A percentile compares a stretch with the other conserved stretches of the same genome.
phyloP scores from a whole-genome alignment of 2,329 filamentous ascomycete genomes.

The Pestalotiopsis sp. region DNA sequence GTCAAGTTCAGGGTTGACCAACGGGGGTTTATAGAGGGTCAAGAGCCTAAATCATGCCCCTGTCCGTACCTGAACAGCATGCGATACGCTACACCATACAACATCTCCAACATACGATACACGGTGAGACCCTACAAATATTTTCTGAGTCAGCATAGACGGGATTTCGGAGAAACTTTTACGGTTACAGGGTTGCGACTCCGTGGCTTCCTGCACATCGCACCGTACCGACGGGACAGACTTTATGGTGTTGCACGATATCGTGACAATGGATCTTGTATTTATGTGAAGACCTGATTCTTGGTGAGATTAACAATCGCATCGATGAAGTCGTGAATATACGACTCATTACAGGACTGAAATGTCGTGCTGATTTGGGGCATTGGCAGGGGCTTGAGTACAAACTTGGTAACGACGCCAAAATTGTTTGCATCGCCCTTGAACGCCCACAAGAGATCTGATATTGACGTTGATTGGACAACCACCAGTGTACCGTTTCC shows the following conservation, averaged over 20 bases:
- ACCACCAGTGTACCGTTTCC: neutral
- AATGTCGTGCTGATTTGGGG: conserved; percentile 34
- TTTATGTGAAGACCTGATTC: conserved; percentile 26
- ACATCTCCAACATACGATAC: no score
- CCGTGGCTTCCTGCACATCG: conserved; percentile 36
- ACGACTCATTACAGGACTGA: conserved; percentile 31
- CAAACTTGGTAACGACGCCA: neutral
- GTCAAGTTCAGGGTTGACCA: no score
- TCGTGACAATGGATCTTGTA: conserved; percentile 33
- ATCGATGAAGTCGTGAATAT: conserved; percentile 26
- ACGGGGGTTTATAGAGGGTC: no score
- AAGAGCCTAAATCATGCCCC: no score
- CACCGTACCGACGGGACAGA: conserved; percentile 25
- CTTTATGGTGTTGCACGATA: conserved; percentile 33
- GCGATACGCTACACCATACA: no score
- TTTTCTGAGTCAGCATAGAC: conserved; percentile 18
- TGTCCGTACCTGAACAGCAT: no score
- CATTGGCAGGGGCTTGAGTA: conserved; percentile 10
- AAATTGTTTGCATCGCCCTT: conserved; percentile 1
- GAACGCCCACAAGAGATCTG: neutral
- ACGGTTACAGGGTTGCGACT: conserved; percentile 33
- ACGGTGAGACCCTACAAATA: no score
- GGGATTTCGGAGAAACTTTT: conserved; percentile 34
- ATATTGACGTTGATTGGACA: neutral
- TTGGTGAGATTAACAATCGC: conserved; percentile 29